phyloP scores from a whole-genome alignment of 2,329 filamentous ascomycete genomes.

The Fusarium lyarnte region DNA sequence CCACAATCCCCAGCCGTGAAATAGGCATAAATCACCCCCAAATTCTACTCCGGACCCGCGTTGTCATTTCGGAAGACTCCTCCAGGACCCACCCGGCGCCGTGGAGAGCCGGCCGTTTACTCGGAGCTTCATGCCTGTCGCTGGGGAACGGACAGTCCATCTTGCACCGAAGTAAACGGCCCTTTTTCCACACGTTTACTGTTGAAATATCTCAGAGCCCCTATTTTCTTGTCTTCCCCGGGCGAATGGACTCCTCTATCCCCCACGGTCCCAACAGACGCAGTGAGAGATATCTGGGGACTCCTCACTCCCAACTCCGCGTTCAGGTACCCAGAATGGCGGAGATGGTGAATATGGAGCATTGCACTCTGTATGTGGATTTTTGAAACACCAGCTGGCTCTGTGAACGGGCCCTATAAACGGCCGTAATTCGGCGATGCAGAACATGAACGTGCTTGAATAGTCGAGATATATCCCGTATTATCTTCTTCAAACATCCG shows the following conservation, averaged over 20 bases:
- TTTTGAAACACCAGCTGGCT: conserved; percentile 30
- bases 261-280: conserved; percentile 15
- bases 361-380: neutral
- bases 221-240: neutral
- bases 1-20: neutral
- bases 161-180: conserved; percentile 28
- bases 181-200: conserved; percentile 17
- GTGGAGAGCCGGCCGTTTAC: conserved; percentile 40
- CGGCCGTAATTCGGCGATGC: conserved; percentile 34
- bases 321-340: neutral
- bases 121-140: conserved; percentile 41
- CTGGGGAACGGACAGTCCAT: conserved; percentile 28
- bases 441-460: conserved; percentile 4
- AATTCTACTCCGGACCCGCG: conserved; percentile 23
- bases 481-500: conserved; percentile 24
- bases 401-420: conserved; percentile 20
- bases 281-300: conserved; percentile 27
- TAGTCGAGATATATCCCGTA: conserved; percentile 15
- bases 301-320: conserved; percentile 2
- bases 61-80: conserved; percentile 24
- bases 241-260: neutral
- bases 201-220: conserved; percentile 28
- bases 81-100: conserved; percentile 29
- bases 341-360: conserved; percentile 11
- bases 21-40: neutral